These are phyloP conservation scores for Leccinum variabile DNA, from an alignment of 1,284 basidiomycete species.

Conservation along the genomic window DNA sequence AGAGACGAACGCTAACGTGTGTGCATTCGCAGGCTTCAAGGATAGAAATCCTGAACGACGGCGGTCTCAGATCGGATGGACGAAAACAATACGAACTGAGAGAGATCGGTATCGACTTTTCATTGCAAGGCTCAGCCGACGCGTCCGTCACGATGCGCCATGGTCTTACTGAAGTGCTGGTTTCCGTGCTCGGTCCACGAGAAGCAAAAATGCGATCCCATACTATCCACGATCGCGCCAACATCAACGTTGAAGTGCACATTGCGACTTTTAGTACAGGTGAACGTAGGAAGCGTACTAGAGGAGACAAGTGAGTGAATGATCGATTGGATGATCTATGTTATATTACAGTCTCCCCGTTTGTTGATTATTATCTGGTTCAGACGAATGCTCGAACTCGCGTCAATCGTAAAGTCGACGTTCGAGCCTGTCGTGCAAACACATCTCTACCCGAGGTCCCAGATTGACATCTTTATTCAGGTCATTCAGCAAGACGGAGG, in stretches of 20 bases:
- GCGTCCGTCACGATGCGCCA: conserved; percentile 85
- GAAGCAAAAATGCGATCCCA: conserved; percentile 80
- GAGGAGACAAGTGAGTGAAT: conserved; percentile 90
- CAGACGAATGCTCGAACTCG: conserved; percentile 89
- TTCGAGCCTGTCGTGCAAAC: conserved; percentile 95
- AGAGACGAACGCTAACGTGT: background rate
- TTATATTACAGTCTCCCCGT: conserved; percentile 49
- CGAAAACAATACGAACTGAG: conserved; percentile 89
- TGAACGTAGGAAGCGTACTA: conserved; percentile 71
- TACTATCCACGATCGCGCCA: conserved; percentile 79
- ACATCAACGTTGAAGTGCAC: conserved; percentile 83
- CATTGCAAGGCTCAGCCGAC: conserved; percentile 77
- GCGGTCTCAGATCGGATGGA: conserved; percentile 88
- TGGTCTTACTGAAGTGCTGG: conserved; percentile 86
- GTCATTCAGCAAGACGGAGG: conserved; percentile 93
- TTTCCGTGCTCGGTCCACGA: conserved; percentile 88
- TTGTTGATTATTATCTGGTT: conserved; percentile 7
- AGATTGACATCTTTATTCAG: conserved; percentile 93
- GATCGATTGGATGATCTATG: background rate
- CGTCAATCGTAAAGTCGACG: conserved; percentile 85
- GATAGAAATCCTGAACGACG: conserved; percentile 88
- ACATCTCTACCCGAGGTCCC: conserved; percentile 87
- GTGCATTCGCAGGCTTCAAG: conserved; percentile 58
- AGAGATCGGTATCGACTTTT: conserved; percentile 76
- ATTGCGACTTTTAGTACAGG: conserved; percentile 85